Conservation (phyloP, 305 asterid genomes). For the Stenogyne calaminthoides region DNA sequence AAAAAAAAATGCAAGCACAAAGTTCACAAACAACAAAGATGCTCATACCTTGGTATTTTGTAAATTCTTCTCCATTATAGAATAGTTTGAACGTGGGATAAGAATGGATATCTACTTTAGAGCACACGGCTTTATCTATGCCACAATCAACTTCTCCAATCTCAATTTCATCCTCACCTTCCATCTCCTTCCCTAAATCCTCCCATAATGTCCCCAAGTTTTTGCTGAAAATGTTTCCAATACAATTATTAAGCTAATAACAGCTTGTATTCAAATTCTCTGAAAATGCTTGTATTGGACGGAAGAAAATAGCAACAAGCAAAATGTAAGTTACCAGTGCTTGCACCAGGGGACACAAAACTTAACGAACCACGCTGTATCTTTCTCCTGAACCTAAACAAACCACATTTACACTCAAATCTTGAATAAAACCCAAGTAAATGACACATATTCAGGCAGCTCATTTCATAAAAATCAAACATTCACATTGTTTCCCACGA, state of each 20-base stretch:
- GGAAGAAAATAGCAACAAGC: not conserved
- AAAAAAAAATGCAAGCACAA: not conserved
- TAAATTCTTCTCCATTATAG: constrained; percentile 89
- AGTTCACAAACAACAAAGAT: not conserved
- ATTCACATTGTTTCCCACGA: not conserved
- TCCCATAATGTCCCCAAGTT: constrained; percentile 94
- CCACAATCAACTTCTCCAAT: constrained; percentile 92
- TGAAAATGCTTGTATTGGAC: constrained; percentile 18
- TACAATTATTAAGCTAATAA: constrained; percentile 18
- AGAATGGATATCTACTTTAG: constrained; percentile 88
- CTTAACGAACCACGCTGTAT: constrained; percentile 89
- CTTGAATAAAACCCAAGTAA: constrained; percentile 11
- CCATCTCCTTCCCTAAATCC: constrained; percentile 90
- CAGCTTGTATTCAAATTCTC: not conserved
- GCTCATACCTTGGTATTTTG: constrained; percentile 74
- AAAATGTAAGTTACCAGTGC: constrained; percentile 68
- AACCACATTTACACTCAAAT: constrained; percentile 21
- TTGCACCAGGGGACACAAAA: constrained; percentile 99
- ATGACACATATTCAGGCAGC: not conserved
- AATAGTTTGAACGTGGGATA: constrained; percentile 95
- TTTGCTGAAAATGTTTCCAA: constrained; percentile 56
- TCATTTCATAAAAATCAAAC: constrained; percentile 5
- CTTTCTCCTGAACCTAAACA: constrained; percentile 84
- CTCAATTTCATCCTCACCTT: constrained; percentile 96
- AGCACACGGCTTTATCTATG: constrained; percentile 63